phyloP scores from a whole-genome alignment of 129 eudicot species.

The Solidago caesia region DNA sequence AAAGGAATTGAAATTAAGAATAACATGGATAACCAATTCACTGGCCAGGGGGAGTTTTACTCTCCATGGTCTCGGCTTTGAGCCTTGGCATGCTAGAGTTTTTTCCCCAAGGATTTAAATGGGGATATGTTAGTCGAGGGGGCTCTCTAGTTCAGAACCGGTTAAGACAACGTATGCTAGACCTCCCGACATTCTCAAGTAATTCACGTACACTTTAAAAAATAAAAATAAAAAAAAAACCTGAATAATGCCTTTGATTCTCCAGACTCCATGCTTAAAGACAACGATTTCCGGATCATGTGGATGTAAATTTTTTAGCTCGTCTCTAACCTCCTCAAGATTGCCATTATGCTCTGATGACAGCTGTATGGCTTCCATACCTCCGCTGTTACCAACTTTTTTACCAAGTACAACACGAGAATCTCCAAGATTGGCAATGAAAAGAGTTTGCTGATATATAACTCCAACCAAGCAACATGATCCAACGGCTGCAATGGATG shows the following conservation, averaged over 20 bases:
- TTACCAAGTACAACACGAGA: constrained; percentile 67
- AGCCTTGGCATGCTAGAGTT: too few species aligned
- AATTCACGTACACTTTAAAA: too few species aligned
- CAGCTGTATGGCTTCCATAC: constrained; percentile 54
- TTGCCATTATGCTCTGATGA: constrained; percentile 67
- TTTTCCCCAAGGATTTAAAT: too few species aligned
- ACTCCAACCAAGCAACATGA: neutral
- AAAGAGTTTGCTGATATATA: constrained; percentile 47
- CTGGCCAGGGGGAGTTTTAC: too few species aligned
- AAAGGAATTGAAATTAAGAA: neutral
- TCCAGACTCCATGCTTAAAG: constrained; percentile 49
- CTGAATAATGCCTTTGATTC: constrained; percentile 48
- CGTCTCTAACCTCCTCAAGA: constrained; percentile 52
- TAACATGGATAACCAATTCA: neutral
- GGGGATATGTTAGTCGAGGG: too few species aligned
- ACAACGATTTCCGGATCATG: constrained; percentile 60
- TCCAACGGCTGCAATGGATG: neutral
- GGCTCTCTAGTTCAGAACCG: too few species aligned
- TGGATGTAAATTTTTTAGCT: constrained; percentile 53
- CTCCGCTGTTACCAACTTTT: constrained; percentile 38
- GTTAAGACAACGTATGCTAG: too few species aligned
- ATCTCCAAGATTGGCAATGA: constrained; percentile 67
- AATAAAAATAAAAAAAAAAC: constrained; percentile 12
- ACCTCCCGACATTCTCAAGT: too few species aligned
- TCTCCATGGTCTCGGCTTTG: too few species aligned